Conservation (phyloP, 2,329 filamentous ascomycete genomes). For the Plenodomus lindquistii region DNA sequence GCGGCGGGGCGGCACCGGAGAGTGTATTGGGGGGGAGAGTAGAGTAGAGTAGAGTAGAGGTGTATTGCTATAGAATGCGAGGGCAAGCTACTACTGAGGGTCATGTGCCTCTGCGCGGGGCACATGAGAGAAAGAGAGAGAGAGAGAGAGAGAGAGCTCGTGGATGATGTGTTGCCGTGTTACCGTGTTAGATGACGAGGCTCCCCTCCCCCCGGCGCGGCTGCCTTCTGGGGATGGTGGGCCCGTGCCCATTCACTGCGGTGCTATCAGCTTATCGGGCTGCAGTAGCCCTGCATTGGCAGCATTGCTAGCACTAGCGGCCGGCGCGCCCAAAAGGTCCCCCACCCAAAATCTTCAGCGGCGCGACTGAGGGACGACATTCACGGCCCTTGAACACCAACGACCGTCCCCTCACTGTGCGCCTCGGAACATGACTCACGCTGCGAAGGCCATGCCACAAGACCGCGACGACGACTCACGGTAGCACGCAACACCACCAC, state of each 20-base stretch:
- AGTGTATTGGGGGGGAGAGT: neutral
- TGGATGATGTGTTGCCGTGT: slow-evolving; percentile 1
- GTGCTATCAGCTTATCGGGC: slow-evolving; percentile 28
- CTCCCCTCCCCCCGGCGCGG: neutral
- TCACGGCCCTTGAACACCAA: too few species aligned
- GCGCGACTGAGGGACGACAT: slow-evolving; percentile 24
- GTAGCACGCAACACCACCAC: slow-evolving; percentile 19
- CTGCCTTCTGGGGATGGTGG: slow-evolving; percentile 13
- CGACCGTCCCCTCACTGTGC: neutral
- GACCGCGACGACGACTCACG: slow-evolving; percentile 8
- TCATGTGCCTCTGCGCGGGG: slow-evolving; percentile 1
- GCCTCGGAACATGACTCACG: slow-evolving; percentile 26
- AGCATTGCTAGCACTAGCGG: neutral
- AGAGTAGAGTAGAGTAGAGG: too few species aligned
- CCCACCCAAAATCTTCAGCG: slow-evolving; percentile 27
- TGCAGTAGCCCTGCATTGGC: slow-evolving; percentile 15
- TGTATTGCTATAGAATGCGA: too few species aligned
- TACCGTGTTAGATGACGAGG: too few species aligned
- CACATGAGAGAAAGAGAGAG: too few species aligned
- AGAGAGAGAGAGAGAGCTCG: slow-evolving; percentile 1
- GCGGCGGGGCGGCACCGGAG: neutral
- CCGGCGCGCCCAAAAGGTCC: slow-evolving; percentile 13
- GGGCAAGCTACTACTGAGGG: too few species aligned
- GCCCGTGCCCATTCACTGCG: slow-evolving; percentile 15
- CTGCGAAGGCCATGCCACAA: slow-evolving; percentile 22